A percentile compares a stretch with the other conserved stretches of the same genome.
Conservation (phyloP, 164 flowering plant species). For the Paratinospora sagittata region DNA sequence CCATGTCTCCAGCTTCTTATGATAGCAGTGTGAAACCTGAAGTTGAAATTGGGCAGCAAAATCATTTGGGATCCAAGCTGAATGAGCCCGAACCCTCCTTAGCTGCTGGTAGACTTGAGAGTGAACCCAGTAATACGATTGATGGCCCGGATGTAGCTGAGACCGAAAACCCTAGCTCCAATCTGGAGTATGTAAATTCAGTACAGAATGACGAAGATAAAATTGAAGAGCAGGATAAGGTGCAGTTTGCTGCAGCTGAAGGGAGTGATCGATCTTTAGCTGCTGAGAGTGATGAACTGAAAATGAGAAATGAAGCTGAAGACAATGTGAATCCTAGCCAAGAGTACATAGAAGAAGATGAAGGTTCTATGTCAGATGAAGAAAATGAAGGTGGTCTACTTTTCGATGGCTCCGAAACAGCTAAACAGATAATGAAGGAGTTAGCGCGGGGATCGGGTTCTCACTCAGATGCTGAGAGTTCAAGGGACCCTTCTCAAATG, state of each 20-base stretch:
- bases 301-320: slow-evolving; percentile 19
- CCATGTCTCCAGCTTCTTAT: neutral
- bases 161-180: neutral
- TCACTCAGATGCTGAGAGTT: slow-evolving; percentile 37
- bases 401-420: slow-evolving; percentile 60
- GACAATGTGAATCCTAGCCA: slow-evolving; percentile 13
- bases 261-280: slow-evolving; percentile 1
- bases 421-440: slow-evolving; percentile 63
- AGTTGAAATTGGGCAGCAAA: slow-evolving; percentile 12
- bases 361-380: slow-evolving; percentile 46
- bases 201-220: neutral
- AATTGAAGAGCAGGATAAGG: neutral
- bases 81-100: slow-evolving; percentile 1
- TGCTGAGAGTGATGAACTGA: slow-evolving; percentile 13
- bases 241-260: slow-evolving; percentile 6
- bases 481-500: slow-evolving; percentile 35
- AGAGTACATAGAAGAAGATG: slow-evolving; percentile 29
- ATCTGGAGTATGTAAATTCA: slow-evolving; percentile 5
- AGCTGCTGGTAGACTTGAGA: slow-evolving; percentile 13
- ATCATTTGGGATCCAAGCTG: slow-evolving; percentile 15
- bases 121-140: neutral
- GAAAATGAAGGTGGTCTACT: slow-evolving; percentile 42
- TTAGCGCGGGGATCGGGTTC: slow-evolving; percentile 54
- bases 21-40: slow-evolving; percentile 8
- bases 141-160: neutral